These are phyloP conservation scores for Ustilago cynodontis DNA, from an alignment of 1,284 basidiomycete genomes.

Conservation along the genomic window DNA sequence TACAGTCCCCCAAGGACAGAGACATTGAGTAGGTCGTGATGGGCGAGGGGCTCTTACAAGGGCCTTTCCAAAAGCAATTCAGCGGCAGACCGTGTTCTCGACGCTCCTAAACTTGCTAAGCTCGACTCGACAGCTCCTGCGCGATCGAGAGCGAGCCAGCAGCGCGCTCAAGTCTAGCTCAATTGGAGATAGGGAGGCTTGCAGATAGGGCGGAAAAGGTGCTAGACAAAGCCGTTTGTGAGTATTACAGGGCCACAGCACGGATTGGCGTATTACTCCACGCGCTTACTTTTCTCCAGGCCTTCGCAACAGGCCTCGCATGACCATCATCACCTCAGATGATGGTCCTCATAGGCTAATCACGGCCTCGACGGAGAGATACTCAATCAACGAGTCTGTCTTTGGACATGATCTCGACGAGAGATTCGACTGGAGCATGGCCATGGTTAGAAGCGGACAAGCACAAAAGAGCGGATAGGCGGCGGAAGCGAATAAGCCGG, in stretches of 20 bases:
- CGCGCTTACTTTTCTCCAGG: not conserved
- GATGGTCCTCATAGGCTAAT: not conserved
- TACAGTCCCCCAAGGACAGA: not conserved
- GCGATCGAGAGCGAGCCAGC: conserved; percentile 11
- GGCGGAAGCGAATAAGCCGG: conserved; percentile 9
- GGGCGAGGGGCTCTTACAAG: not conserved
- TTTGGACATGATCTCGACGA: conserved; percentile 8
- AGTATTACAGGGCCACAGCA: not conserved
- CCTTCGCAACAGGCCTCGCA: not conserved
- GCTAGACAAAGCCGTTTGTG: not conserved
- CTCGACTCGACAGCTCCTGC: conserved; percentile 2
- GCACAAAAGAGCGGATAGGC: not conserved
- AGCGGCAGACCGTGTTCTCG: not conserved
- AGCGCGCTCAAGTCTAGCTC: not conserved
- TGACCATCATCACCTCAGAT: not conserved
- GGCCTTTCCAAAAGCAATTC: not conserved
- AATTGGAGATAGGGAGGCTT: not conserved
- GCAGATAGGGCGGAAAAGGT: not conserved
- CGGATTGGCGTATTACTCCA: not conserved
- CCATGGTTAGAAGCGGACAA: not conserved
- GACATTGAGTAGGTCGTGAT: too few species aligned
- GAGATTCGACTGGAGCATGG: not conserved
- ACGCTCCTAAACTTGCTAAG: not conserved
- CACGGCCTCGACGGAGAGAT: not conserved
- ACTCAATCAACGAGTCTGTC: not conserved